Evolutionary conservation across 2,329 filamentous ascomycete genomes (phyloP), one percentile per base, ranked within the genome.

Genomic region (Colletotrichum tabaci): DNA sequence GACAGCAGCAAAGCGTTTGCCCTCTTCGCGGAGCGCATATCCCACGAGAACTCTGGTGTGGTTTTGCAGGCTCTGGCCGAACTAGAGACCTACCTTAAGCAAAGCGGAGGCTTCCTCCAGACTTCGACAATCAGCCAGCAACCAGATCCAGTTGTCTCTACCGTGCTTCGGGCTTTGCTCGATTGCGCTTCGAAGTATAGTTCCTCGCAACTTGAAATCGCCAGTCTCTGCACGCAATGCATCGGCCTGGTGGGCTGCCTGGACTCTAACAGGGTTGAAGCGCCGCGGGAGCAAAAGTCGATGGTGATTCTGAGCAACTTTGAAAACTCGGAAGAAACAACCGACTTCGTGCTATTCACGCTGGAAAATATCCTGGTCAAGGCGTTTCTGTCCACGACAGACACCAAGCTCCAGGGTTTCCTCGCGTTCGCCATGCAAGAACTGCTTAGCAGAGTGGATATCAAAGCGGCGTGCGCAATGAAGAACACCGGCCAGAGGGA

Each of bases 381-480:
- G 72, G 93, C 95, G 0, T 99, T 99, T 78, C 85, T 97, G 53
- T 97, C 96, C 1, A 93, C 94, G 1, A 96, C 93, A 0, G 97
- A 98, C 79, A 93, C 95, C 2, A 92, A 91, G 74, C 88, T 95
- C 7, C 96, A 98, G 80, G 95, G 95, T 0, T 98, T 97, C 78
- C 87, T 99, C 21, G 96, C 96, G 1, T 99, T 93, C 81, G 94
- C 93, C 2, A 98, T 99, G 91, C 96, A 99, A 81, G 93, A 97
- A 77, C 87, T 98, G 50, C 87, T 98, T 4, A 91, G 92, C 55
- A 90, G 92, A 75, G 94, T 93, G 77, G 91, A 93, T 38, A 91
- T 98, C 77, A 91, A 87, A 70, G 84, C 88, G 13, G 89, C 88
- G 0, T 86, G 85, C 62, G 80, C 79, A 40, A 80, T 81, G 79